Evolutionary conservation across 202 grass and related monocot species (phyloP).

Genomic region (Dendrocalamus latiflorus): DNA sequence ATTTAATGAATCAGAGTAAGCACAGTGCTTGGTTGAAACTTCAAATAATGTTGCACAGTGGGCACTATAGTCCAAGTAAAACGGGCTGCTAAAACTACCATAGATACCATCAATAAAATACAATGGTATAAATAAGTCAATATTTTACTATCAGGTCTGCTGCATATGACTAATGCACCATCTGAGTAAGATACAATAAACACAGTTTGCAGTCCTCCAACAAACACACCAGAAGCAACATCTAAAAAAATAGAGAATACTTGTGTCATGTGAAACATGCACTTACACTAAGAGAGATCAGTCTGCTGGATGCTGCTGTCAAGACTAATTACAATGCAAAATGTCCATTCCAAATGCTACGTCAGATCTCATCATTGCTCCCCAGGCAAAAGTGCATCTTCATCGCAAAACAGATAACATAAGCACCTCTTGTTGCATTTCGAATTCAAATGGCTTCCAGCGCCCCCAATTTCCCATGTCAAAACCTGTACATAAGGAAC

Average conservation of each 20-base stretch:
- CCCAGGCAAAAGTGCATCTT: slow-evolving; percentile 22
- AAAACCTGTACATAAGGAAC: slow-evolving; percentile 35
- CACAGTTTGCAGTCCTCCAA: slow-evolving; percentile 24
- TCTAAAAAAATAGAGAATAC: slow-evolving; percentile 28
- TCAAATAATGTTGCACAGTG: slow-evolving; percentile 7
- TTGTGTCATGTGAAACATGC: slow-evolving; percentile 44
- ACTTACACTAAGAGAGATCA: slow-evolving; percentile 62
- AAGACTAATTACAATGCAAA: slow-evolving; percentile 87
- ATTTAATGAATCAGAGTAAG: background rate
- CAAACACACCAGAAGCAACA: slow-evolving; percentile 24
- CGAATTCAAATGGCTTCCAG: slow-evolving; percentile 22
- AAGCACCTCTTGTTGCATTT: slow-evolving; percentile 40
- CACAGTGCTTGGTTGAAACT: slow-evolving; percentile 15
- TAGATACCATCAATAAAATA: background rate
- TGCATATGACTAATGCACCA: background rate
- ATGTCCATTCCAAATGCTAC: slow-evolving; percentile 44
- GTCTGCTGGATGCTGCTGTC: slow-evolving; percentile 59
- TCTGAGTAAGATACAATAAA: slow-evolving; percentile 33
- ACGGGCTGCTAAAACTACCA: background rate
- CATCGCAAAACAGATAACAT: slow-evolving; percentile 37
- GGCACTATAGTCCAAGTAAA: slow-evolving; percentile 15
- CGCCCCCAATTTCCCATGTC: slow-evolving; percentile 11
- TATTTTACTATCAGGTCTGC: slow-evolving; percentile 8
- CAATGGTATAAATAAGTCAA: background rate
- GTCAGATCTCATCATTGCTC: slow-evolving; percentile 37